Percentiles rank a stretch among this genome's conserved stretches.
Evolutionary conservation across 1,284 basidiomycete genomes (phyloP).

Genomic region (Afroboletus lepidellus): DNA sequence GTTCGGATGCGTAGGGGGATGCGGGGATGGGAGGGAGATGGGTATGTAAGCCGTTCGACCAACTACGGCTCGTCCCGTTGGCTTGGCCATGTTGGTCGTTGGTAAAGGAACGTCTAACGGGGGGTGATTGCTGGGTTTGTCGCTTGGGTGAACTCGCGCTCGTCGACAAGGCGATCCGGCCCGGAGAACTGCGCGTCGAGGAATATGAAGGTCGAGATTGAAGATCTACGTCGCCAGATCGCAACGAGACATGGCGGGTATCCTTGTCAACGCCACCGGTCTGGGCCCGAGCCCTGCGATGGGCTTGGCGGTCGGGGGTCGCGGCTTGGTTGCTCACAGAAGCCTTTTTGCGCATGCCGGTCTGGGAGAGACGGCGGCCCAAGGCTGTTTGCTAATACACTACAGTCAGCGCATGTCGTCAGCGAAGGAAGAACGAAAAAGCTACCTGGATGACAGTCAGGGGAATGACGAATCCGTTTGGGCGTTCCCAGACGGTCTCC

Average conservation of each 20-base stretch:
- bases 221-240: constrained; percentile 26
- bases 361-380: constrained; percentile 61
- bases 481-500: constrained; percentile 88
- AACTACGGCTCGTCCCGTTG: constrained; percentile 24
- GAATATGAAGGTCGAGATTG: constrained; percentile 27
- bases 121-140: constrained; percentile 20
- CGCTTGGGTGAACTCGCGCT: constrained; percentile 25
- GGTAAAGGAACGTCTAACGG: constrained; percentile 33
- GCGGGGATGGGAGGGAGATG: constrained; percentile 38
- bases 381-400: constrained; percentile 65
- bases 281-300: constrained; percentile 39
- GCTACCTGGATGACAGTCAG: constrained; percentile 79
- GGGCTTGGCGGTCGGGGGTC: constrained; percentile 26
- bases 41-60: constrained; percentile 28
- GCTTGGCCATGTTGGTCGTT: constrained; percentile 31
- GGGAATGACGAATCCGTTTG: constrained; percentile 85
- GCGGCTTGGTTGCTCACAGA: constrained; percentile 1
- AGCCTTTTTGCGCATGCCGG: constrained; percentile 30
- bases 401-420: constrained; percentile 11
- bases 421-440: background rate
- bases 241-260: constrained; percentile 23
- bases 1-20: constrained; percentile 37
- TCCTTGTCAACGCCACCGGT: constrained; percentile 37
- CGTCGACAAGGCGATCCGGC: constrained; percentile 27
- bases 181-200: constrained; percentile 31